Conservation (phyloP, 768 basidiomycete genomes). For the Brasilioporus rufonigricans region DNA sequence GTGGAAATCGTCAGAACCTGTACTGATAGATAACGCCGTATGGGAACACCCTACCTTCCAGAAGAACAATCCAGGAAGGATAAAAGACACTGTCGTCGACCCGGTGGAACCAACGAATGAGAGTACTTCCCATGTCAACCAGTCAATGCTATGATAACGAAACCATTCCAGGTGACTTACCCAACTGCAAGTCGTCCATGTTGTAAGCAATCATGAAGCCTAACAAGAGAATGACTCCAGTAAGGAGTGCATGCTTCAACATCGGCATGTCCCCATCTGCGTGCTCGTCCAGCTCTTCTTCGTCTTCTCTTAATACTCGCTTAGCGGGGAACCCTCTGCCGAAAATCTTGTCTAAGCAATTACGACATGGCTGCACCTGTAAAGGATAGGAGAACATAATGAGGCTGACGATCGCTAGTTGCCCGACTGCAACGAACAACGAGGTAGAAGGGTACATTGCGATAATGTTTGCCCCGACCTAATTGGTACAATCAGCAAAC, state of each 20-base stretch:
- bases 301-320: constrained; percentile 42
- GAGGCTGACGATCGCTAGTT: constrained; percentile 86
- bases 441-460: constrained; percentile 93
- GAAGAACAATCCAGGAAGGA: constrained; percentile 89
- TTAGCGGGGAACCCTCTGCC: constrained; percentile 39
- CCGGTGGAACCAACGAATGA: constrained; percentile 97
- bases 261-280: constrained; percentile 59
- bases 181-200: constrained; percentile 74
- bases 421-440: constrained; percentile 88
- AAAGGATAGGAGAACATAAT: constrained; percentile 93
- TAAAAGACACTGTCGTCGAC: constrained; percentile 95
- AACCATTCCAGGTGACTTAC: constrained; percentile 39
- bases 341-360: constrained; percentile 90
- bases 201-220: constrained; percentile 77
- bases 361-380: constrained; percentile 92
- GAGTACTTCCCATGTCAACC: constrained; percentile 54
- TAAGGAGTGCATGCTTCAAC: constrained; percentile 68
- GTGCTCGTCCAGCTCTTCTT: constrained; percentile 54
- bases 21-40: constrained; percentile 1
- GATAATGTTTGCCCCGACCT: constrained; percentile 92
- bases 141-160: constrained; percentile 11
- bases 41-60: constrained; percentile 65
- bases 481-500: constrained; percentile 27
- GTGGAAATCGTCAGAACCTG: constrained; percentile 10
- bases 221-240: constrained; percentile 56